Evolutionary conservation across 2,329 filamentous ascomycete genomes (phyloP), one percentile per base, ranked within the genome.

Genomic region (Akanthomyces lecanii): DNA sequence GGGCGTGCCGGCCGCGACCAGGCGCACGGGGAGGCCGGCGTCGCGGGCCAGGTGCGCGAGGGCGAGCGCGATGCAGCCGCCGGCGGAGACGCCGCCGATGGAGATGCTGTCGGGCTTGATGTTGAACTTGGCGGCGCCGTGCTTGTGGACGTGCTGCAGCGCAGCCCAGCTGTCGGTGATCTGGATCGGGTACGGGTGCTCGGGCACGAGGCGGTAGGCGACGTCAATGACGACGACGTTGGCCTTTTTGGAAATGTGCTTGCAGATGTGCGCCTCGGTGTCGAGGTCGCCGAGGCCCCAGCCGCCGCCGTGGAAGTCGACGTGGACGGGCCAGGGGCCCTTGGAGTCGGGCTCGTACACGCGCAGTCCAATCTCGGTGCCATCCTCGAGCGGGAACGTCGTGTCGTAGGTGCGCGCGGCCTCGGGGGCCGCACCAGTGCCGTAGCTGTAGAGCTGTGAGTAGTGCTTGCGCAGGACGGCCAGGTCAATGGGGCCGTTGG

Each of bases 181-280:
- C 36, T 73, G 74, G 16, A 76, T 75, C n/a, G 82, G 82, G 63
- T 81, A 82, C 5, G 77, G 71, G 65, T 77, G 68, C 68, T 83
- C 81, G 10, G 82, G 82, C 0, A 81, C 78, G 1, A 83, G 75
- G 5, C 81, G 77, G 67, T 84, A 85, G n/a, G 70, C 80, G 12
- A 83, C 77, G 66, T 82, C 79, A 61, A 85, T 74, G 33, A 83
- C 79, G 16, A 73, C 75, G 33, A 80, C 79, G 30, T 73, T 71
- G 25, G 76, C 77, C 52, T 76, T 72, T 33, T 73, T 71, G 69
- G 76, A 80, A 28, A 82, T 73, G 66, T 82, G 79, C 58, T 74
- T 73, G 74, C 79, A 81, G 62, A 82, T 78, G 65, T 81, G 76
- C 3, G 76, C 72, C 71, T 83, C 81, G 0, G 79, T 81, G 23